Evolutionary conservation across 2,329 filamentous ascomycete species (phyloP), one percentile per base, ranked within the genome.

Genomic region (Aphanoascus verrucosus): DNA sequence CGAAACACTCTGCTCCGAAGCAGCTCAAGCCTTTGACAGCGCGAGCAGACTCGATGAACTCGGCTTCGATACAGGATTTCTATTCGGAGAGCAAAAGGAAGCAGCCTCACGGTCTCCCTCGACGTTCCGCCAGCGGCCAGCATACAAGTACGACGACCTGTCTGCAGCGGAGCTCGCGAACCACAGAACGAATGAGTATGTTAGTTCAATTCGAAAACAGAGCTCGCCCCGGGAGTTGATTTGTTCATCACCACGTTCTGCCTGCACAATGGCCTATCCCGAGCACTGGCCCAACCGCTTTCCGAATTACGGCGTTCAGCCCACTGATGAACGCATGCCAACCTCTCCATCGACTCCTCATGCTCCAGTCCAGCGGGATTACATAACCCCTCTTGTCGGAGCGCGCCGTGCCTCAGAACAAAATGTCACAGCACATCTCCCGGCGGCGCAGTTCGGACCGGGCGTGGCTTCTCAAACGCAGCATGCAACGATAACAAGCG

Each of bases 251-350:
- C 72, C 74, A 53, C 56, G 73, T 69, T 66, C 72, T 66, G 64
- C 73, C 55, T 62, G 60, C 56, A 71, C 63, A 58, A 71, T 69
- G 67, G 65, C 65, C 45, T 69, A 69, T 70, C 61, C 70, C 64
- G 64, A 73, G 48, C 61, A 67, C 45, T 82, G 79, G 78, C 69
- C 72, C 38, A 73, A 77, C 58, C 74, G 77, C 55, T 69, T 80
- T 43, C 73, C 79, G 55, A 74, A 75, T 56, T 78, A 79, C 61
- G 70, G 70, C 56, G 65, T 79, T 42, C 72, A 75, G 46, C 64
- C 70, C 57, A 67, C 74, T 14, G 66, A 73, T 53, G 67, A 72
- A 53, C 62, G 64, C 40, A 61, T 71, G 9, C 68, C 73, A 55
- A 61, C 73, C 12, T 75, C 75, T 19, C 71, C 74, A 41, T 72